Conservation (phyloP, 164 flowering plant species). For the Vitis labrusca region DNA sequence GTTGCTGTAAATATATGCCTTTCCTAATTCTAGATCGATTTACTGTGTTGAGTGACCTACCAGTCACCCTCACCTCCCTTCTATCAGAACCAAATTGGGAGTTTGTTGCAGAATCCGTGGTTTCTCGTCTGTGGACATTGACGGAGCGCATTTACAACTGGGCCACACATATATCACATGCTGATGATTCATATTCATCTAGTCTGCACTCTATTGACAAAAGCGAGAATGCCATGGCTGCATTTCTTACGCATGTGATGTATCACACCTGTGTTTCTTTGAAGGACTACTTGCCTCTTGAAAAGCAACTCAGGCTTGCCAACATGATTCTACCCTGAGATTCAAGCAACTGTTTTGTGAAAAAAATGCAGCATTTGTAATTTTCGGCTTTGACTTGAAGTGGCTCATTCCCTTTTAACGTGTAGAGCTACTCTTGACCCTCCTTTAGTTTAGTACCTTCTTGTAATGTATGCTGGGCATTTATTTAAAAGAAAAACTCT, state of each 20-base stretch:
- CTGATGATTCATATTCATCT: constrained; percentile 13
- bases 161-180: constrained; percentile 23
- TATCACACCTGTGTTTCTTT: constrained; percentile 50
- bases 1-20: constrained; percentile 80
- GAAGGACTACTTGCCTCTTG: constrained; percentile 61
- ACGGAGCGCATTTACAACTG: constrained; percentile 64
- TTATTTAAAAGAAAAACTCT: too few species aligned
- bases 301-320: constrained; percentile 75
- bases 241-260: constrained; percentile 44
- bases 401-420: too few species aligned
- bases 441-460: too few species aligned
- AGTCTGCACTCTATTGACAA: constrained; percentile 38
- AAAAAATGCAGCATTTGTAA: not conserved
- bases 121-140: constrained; percentile 47
- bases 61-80: constrained; percentile 76
- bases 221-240: constrained; percentile 46
- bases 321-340: constrained; percentile 38
- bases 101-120: constrained; percentile 50
- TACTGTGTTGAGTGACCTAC: constrained; percentile 69
- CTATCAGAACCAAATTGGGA: constrained; percentile 59
- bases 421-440: too few species aligned
- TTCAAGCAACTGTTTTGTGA: not conserved
- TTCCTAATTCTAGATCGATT: constrained; percentile 53
- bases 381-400: not conserved
- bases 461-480: too few species aligned